A percentile compares a stretch with the other conserved stretches of the same genome.
phyloP scores from a whole-genome alignment of 306 rosid species.

The Gillenia trifoliata region DNA sequence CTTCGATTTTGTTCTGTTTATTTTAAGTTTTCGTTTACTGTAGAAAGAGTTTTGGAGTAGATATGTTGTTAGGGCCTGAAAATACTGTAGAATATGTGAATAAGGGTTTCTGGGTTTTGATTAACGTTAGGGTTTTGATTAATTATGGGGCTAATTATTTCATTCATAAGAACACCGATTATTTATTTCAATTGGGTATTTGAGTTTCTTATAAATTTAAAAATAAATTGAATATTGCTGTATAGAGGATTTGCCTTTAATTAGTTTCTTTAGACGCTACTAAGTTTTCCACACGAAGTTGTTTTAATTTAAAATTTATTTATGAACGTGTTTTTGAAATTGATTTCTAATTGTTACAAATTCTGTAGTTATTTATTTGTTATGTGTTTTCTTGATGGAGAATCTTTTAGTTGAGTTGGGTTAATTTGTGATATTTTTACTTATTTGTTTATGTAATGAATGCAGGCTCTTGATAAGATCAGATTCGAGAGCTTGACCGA shows the following conservation, averaged over 20 bases:
- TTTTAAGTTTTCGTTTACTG: not conserved
- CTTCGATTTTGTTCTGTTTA: not conserved
- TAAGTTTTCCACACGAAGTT: not conserved
- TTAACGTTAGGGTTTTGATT: not conserved
- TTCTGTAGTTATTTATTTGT: too few relatives aligned
- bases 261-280: not conserved
- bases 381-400: fast-evolving
- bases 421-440: not conserved
- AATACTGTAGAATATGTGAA: not conserved
- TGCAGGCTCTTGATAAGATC: slow-evolving; percentile 82
- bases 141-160: too few relatives aligned
- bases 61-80: not conserved
- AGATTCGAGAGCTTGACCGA: slow-evolving; percentile 85
- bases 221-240: not conserved
- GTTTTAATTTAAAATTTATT: not conserved
- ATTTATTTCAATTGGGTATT: not conserved
- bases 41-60: not conserved
- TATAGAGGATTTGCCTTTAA: not conserved
- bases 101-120: not conserved
- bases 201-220: too few relatives aligned
- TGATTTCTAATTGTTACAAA: not conserved
- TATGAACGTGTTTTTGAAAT: not conserved
- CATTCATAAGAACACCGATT: too few relatives aligned
- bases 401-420: not conserved
- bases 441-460: not conserved